Conservation (phyloP, 2,329 filamentous ascomycete species). For the Cladosporium sp. region DNA sequence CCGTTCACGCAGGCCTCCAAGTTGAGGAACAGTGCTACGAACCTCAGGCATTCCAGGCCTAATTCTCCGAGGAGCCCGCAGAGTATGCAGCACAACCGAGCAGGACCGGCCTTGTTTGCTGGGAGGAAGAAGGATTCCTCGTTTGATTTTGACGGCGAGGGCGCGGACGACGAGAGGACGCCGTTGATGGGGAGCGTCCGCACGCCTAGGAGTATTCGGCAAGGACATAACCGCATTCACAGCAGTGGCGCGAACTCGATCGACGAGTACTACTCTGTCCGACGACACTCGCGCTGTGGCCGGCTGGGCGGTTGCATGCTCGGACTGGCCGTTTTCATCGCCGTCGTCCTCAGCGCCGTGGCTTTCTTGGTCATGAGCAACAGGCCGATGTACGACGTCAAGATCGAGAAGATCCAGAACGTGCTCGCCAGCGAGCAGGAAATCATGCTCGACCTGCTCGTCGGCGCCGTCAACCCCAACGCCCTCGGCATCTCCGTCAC, state of each 20-base stretch:
- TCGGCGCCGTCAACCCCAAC: conserved; percentile 87
- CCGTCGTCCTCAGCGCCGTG: conserved; percentile 78
- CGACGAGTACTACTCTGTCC: conserved; percentile 35
- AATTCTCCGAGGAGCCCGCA: conserved; percentile 57
- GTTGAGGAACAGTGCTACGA: conserved; percentile 50
- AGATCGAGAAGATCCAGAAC: conserved; percentile 74
- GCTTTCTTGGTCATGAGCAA: conserved; percentile 89
- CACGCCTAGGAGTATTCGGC: conserved; percentile 57
- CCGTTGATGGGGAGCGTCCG: conserved; percentile 66
- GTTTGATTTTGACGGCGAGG: conserved; percentile 72
- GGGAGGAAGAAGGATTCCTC: conserved; percentile 56
- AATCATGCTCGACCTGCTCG: conserved; percentile 85
- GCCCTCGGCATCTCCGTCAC: conserved; percentile 81
- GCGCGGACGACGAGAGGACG: conserved; percentile 80
- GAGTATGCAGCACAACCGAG: conserved; percentile 38
- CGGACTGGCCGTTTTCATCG: conserved; percentile 70
- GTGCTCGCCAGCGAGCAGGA: conserved; percentile 92
- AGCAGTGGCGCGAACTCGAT: conserved; percentile 13
- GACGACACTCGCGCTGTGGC: conserved; percentile 32
- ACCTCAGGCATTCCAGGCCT: conserved; percentile 46
- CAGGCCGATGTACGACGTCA: conserved; percentile 73
- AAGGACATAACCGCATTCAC: conserved; percentile 28
- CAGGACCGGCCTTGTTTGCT: conserved; percentile 26
- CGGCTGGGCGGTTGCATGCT: conserved; percentile 82
- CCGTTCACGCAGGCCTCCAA: conserved; percentile 69